These are phyloP conservation scores for Zasmidium cellare DNA, from an alignment of 2,329 filamentous ascomycete genomes.

Conservation along the genomic window DNA sequence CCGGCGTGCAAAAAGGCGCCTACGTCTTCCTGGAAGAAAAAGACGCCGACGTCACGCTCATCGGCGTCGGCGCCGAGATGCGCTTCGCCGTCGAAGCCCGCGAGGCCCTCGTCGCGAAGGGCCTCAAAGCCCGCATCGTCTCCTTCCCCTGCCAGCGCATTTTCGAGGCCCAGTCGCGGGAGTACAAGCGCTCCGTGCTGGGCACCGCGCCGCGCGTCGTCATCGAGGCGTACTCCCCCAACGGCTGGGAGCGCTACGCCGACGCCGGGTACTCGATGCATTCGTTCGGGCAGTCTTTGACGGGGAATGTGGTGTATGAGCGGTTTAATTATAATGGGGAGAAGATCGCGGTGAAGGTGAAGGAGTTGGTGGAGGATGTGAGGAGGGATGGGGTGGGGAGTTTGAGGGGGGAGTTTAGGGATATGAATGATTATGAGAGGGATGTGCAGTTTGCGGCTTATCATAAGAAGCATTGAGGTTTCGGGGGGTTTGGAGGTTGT, in stretches of 20 bases:
- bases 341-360: conserved; percentile 44
- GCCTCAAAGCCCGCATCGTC: conserved; percentile 48
- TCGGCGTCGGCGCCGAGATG: conserved; percentile 54
- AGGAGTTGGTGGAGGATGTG: conserved; percentile 38
- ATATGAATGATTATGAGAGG: conserved; percentile 33
- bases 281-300: conserved; percentile 57
- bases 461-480: conserved; percentile 15
- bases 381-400: conserved; percentile 37
- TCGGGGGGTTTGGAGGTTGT: too few species aligned
- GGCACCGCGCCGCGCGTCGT: conserved; percentile 47
- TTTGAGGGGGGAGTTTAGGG: conserved; percentile 32
- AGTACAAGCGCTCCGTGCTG: conserved; percentile 51
- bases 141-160: conserved; percentile 53
- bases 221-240: conserved; percentile 60
- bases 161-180: conserved; percentile 48
- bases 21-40: conserved; percentile 43
- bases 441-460: conserved; percentile 27
- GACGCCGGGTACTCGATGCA: conserved; percentile 57
- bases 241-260: conserved; percentile 62
- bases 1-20: conserved; percentile 41
- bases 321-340: conserved; percentile 57
- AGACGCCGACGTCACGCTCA: conserved; percentile 46
- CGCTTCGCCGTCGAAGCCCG: conserved; percentile 47
- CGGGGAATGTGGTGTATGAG: conserved; percentile 56
- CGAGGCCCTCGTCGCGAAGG: conserved; percentile 35